Base-by-base conservation (phyloP, 2,329 filamentous ascomycete species). In the Curvularia lunata region DNA sequence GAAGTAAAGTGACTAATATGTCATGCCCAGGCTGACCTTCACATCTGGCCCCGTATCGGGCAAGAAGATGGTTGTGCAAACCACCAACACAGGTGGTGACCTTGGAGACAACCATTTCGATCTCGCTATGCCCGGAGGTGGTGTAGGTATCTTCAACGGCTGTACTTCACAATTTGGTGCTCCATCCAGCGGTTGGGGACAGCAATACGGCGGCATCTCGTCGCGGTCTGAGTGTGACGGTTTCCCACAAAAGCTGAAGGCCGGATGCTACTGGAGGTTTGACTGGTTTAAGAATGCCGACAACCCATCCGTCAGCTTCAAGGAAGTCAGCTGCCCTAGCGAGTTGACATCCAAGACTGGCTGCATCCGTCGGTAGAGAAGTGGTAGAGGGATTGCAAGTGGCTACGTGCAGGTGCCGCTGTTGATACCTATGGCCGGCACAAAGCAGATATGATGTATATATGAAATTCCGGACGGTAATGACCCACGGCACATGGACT, bases 1-100 rank as follows among this genome's bases (percentile, higher is more conserved):
- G 7, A 42, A 38, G 2, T 27, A 19, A 34, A 9, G 13, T 38
- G 28, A 53, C 59, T 66, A 57, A 65, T 23, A 5, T n/a, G 1
- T 8, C 8, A 13, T 42, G 23, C 2, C 19, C 18, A 76, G 74
- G 49, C 77, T 88, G 56, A 86, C 84, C 4, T 86, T 88, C 71
- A 86, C 84, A 16, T 81, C 80, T 25, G 83, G 83, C 7, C 73
- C 82, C 2, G 82, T 84, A 19, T 70, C 76, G 3, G 86, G 86
- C 59, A 86, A 88, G 77, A 83, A 81, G 62, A 84, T 88, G 82
- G 76, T 88, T 52, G 85, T 89, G 4, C 86, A 89, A 70, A 82
- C 84, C 5, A 87, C 85, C 48, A 88, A 88, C 75, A 89, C 86
- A 1, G 86, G 71, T 10, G 66, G 69, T 21, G 75, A 77, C 30